Evolutionary conservation across 1,284 basidiomycete genomes (phyloP).

Genomic region (Pseudomicrostroma phylloplanum): DNA sequence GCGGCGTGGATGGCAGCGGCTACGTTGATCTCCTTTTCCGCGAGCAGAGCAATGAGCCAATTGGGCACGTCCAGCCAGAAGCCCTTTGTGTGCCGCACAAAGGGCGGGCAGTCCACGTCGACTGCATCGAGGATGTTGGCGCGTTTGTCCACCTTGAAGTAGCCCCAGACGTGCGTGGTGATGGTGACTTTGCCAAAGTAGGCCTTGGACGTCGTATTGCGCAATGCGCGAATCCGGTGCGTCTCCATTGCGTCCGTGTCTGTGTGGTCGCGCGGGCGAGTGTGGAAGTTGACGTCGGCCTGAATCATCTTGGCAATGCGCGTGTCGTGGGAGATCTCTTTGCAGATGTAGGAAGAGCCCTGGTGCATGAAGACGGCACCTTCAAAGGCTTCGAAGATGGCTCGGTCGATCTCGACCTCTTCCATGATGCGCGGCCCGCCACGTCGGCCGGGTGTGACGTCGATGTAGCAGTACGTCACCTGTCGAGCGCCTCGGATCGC

Average conservation of each 20-base stretch:
- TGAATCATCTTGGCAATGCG: conserved; percentile 66
- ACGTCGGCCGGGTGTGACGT: conserved; percentile 56
- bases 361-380: conserved; percentile 54
- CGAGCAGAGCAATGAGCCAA: conserved; percentile 58
- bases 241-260: conserved; percentile 74
- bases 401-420: conserved; percentile 77
- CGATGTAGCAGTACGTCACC: conserved; percentile 70
- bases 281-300: conserved; percentile 76
- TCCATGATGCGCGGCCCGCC: conserved; percentile 62
- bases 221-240: conserved; percentile 67
- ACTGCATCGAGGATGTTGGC: conserved; percentile 68
- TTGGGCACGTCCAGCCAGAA: conserved; percentile 78
- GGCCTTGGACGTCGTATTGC: conserved; percentile 59
- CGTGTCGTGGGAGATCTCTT: conserved; percentile 73
- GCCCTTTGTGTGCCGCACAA: conserved; percentile 68
- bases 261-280: conserved; percentile 59
- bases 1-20: conserved; percentile 78
- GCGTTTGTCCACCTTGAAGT: conserved; percentile 46
- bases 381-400: conserved; percentile 70
- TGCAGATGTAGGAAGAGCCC: conserved; percentile 57
- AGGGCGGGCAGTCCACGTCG: conserved; percentile 71
- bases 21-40: conserved; percentile 59
- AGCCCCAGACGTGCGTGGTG: conserved; percentile 65
- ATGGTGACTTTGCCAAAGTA: conserved; percentile 71
- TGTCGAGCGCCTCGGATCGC: conserved; percentile 72